Percentiles rank a stretch among this genome's conserved stretches.
Evolutionary conservation across 2,329 filamentous ascomycete genomes (phyloP).

Genomic region (Blastomyces gilchristii): DNA sequence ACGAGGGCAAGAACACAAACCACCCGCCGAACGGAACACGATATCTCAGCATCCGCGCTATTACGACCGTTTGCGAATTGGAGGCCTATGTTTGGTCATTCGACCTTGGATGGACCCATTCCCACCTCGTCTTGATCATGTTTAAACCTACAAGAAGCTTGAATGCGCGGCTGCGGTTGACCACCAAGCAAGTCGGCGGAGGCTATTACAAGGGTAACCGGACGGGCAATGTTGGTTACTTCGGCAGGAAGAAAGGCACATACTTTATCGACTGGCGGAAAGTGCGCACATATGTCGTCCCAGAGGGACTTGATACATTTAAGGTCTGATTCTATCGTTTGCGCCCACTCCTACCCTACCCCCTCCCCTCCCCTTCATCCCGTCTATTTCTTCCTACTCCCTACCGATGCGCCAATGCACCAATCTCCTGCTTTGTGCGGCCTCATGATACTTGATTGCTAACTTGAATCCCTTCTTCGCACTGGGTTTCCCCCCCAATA

Average conservation of each 20-base stretch:
- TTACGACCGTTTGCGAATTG: neutral
- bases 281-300: slow-evolving; percentile 83
- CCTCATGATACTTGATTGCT: neutral
- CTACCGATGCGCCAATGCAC: neutral
- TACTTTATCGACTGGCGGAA: slow-evolving; percentile 78
- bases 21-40: neutral
- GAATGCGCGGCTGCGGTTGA: slow-evolving; percentile 65
- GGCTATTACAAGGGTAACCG: slow-evolving; percentile 97
- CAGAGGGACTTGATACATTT: slow-evolving; percentile 56
- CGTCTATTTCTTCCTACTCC: neutral
- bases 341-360: slow-evolving; percentile 11
- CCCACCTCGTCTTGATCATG: slow-evolving; percentile 22
- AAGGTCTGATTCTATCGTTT: slow-evolving; percentile 45
- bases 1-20: neutral
- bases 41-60: neutral
- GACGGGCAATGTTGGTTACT: slow-evolving; percentile 77
- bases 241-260: slow-evolving; percentile 43
- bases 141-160: slow-evolving; percentile 44
- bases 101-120: slow-evolving; percentile 1
- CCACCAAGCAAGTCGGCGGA: slow-evolving; percentile 84
- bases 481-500: slow-evolving; percentile 13
- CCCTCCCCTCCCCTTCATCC: neutral
- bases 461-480: neutral
- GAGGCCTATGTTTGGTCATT: neutral
- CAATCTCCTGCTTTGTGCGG: neutral